A percentile compares a stretch with the other conserved stretches of the same genome.
Conservation (phyloP, 805 yeast species). For the Tetrapisispora iriomotensis region DNA sequence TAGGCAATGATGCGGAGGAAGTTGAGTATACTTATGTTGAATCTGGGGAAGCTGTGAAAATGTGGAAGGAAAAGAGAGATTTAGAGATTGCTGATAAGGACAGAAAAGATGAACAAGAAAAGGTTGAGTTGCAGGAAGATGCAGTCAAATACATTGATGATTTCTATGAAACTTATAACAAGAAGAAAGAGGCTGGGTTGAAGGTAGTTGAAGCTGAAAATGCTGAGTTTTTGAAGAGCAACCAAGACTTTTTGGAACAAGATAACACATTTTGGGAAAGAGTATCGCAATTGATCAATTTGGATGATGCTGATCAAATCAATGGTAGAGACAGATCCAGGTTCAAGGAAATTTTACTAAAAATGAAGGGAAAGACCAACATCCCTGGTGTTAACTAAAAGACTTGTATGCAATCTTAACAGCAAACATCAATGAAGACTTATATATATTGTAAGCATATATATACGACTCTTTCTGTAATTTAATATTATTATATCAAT, state of each 20-base stretch:
- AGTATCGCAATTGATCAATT: conserved; percentile 41
- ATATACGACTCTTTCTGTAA: too few species aligned
- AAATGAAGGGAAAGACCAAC: conserved; percentile 56
- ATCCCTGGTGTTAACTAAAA: conserved; percentile 55
- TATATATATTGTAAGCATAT: too few species aligned
- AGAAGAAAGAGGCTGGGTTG: conserved; percentile 63
- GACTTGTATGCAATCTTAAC: not conserved
- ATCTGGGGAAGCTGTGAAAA: conserved; percentile 39
- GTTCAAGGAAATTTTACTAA: conserved; percentile 54
- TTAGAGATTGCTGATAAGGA: conserved; percentile 76
- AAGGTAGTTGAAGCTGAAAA: conserved; percentile 59
- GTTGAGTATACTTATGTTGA: conserved; percentile 31
- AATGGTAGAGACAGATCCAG: conserved; percentile 55
- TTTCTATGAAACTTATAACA: conserved; percentile 83
- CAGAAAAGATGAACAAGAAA: conserved; percentile 51
- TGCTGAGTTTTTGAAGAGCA: conserved; percentile 56
- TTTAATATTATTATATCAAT: not conserved
- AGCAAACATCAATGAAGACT: not conserved
- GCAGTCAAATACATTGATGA: conserved; percentile 83
- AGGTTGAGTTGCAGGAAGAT: conserved; percentile 55
- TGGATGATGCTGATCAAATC: conserved; percentile 35
- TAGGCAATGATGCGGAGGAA: conserved; percentile 30
- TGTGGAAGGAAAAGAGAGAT: conserved; percentile 77
- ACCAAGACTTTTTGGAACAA: conserved; percentile 68
- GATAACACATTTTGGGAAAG: conserved; percentile 75